phyloP scores from a whole-genome alignment of 2,329 filamentous ascomycete genomes.

The Colletotrichum sp. region DNA sequence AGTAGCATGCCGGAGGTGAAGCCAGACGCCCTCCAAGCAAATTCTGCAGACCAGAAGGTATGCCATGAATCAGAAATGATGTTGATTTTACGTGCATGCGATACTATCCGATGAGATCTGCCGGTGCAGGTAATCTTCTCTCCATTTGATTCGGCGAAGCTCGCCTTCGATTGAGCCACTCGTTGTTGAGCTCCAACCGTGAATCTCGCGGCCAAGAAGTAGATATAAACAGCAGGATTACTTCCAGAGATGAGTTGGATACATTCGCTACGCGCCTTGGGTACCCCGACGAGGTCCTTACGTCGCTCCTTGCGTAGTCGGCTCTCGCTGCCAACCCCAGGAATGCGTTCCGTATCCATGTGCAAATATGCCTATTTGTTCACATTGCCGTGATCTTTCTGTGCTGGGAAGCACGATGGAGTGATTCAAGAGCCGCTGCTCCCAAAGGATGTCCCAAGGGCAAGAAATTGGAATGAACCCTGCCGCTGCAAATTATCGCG shows the following conservation, averaged over 20 bases:
- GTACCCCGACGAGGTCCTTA: background rate
- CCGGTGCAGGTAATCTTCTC: background rate
- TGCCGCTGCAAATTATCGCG: background rate
- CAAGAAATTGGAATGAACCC: background rate
- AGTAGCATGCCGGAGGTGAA: background rate
- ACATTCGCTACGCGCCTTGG: background rate
- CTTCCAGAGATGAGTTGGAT: background rate
- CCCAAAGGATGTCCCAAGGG: background rate
- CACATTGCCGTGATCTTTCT: fast-evolving
- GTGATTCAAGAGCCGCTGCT: background rate
- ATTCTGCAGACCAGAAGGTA: background rate
- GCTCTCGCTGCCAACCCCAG: background rate
- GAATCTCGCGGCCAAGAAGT: background rate
- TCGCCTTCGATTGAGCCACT: background rate
- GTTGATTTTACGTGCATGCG: background rate
- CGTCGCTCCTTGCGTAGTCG: background rate
- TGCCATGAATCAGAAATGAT: background rate
- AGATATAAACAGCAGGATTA: fast-evolving
- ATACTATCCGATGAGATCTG: background rate
- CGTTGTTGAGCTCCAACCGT: background rate
- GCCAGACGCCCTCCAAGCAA: background rate
- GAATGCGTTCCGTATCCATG: background rate
- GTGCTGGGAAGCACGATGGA: background rate
- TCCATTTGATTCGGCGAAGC: background rate
- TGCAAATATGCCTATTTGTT: background rate